These are phyloP conservation scores for Helianthus tuberosus DNA, from an alignment of 129 eudicot species.

Conservation along the genomic window DNA sequence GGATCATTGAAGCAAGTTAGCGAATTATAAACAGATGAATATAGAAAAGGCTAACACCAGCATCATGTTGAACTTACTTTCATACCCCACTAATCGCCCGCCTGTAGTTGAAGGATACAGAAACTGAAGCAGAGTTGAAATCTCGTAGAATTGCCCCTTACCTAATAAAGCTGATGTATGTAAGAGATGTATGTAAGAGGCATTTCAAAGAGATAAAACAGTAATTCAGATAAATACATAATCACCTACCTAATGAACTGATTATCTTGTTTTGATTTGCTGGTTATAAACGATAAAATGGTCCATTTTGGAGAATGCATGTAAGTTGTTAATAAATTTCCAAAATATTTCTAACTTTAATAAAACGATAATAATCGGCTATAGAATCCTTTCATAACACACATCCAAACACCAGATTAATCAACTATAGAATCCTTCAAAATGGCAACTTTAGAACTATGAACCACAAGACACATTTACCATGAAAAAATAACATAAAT, in stretches of 20 bases:
- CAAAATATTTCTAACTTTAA: not conserved
- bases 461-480: not conserved
- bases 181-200: not conserved
- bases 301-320: not conserved
- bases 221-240: not conserved
- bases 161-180: too few relatives aligned
- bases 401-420: not conserved
- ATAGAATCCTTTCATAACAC: too few relatives aligned
- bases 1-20: too few relatives aligned
- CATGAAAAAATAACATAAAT: too few relatives aligned
- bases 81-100: constrained; percentile 66
- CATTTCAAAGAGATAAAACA: not conserved
- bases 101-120: not conserved
- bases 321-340: not conserved
- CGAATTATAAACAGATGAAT: too few relatives aligned
- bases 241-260: not conserved
- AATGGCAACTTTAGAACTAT: not conserved
- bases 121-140: too few relatives aligned
- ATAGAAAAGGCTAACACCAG: too few relatives aligned
- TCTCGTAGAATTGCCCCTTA: too few relatives aligned
- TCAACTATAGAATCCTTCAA: not conserved
- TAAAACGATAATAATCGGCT: not conserved
- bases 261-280: not conserved
- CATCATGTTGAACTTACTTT: constrained; percentile 54
- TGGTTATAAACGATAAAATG: not conserved